Conservation (phyloP, 352 stramenopile genomes). For the Phytophthora rubi region DNA sequence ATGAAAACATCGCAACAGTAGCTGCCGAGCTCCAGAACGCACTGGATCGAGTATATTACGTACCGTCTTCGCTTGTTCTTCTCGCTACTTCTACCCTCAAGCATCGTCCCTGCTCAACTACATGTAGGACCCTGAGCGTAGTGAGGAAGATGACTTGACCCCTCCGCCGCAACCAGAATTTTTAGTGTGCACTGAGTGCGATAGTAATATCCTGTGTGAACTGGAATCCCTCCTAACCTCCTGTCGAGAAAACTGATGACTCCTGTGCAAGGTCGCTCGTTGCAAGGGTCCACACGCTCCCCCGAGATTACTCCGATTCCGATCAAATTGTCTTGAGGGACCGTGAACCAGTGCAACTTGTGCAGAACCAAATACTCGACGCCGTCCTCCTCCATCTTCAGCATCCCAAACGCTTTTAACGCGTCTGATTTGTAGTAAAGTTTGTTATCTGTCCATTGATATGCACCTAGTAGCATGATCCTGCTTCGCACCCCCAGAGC, state of each 20-base stretch:
- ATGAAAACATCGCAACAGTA: too few relatives aligned
- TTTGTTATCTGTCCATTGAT: conserved; percentile 11
- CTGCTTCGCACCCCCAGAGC: conserved; percentile 20
- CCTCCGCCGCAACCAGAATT: conserved; percentile 2
- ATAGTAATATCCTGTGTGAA: neutral
- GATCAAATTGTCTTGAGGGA: conserved; percentile 18
- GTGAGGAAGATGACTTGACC: too few relatives aligned
- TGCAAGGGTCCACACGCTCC: conserved; percentile 18
- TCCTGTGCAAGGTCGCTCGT: conserved; percentile 5
- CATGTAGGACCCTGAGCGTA: too few relatives aligned
- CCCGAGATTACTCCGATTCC: conserved; percentile 24
- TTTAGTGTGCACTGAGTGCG: neutral
- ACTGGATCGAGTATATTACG: too few relatives aligned
- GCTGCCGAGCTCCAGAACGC: too few relatives aligned
- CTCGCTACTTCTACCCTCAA: too few relatives aligned
- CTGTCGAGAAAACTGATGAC: conserved; percentile 9
- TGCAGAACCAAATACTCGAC: conserved; percentile 19
- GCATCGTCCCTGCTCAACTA: too few relatives aligned
- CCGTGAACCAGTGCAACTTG: conserved; percentile 24
- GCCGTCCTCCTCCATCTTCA: conserved; percentile 22
- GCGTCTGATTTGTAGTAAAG: conserved; percentile 14
- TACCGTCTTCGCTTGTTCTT: too few relatives aligned
- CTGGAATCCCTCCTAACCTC: conserved; percentile 7
- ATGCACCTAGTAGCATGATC: conserved; percentile 20
- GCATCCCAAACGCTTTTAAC: conserved; percentile 22